These are phyloP conservation scores for Cryptococcus amylolentus DNA, from an alignment of 1,284 basidiomycete genomes.

Conservation along the genomic window DNA sequence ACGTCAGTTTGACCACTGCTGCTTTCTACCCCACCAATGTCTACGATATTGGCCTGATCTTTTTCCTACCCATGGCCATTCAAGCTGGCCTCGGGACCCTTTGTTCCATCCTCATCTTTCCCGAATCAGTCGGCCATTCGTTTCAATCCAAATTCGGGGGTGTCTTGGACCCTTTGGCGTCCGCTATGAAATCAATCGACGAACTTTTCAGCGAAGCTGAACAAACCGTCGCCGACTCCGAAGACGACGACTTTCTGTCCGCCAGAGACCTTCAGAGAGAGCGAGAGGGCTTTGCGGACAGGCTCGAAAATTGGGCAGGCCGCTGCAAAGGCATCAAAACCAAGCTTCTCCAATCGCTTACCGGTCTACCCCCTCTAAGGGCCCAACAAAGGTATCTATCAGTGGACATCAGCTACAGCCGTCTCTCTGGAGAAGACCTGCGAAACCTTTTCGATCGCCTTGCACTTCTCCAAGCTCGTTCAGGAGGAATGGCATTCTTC, in stretches of 20 bases:
- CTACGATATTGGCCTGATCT: conserved; percentile 36
- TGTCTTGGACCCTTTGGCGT: conserved; percentile 33
- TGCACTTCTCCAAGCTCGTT: conserved; percentile 41
- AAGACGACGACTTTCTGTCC: not conserved
- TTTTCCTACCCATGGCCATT: conserved; percentile 47
- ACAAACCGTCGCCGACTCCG: conserved; percentile 2
- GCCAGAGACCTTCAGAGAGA: not conserved
- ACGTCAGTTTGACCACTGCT: conserved; percentile 38
- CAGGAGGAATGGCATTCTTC: conserved; percentile 45
- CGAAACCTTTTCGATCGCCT: conserved; percentile 36
- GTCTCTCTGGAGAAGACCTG: conserved; percentile 40
- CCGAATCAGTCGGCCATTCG: conserved; percentile 42
- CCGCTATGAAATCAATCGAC: conserved; percentile 32
- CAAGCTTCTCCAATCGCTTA: conserved; percentile 31
- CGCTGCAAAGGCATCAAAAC: conserved; percentile 31
- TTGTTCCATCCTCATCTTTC: conserved; percentile 41
- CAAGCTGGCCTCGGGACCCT: conserved; percentile 38
- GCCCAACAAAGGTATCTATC: conserved; percentile 43
- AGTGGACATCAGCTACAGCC: conserved; percentile 44
- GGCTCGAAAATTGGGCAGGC: conserved; percentile 35
- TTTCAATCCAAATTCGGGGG: conserved; percentile 41
- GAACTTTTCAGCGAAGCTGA: conserved; percentile 26
- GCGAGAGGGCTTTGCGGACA: conserved; percentile 4
- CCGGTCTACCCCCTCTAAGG: conserved; percentile 38
- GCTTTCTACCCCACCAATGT: conserved; percentile 31